These are phyloP conservation scores for Ustilago sp. DNA, from an alignment of 1,284 basidiomycete genomes.

Conservation along the genomic window DNA sequence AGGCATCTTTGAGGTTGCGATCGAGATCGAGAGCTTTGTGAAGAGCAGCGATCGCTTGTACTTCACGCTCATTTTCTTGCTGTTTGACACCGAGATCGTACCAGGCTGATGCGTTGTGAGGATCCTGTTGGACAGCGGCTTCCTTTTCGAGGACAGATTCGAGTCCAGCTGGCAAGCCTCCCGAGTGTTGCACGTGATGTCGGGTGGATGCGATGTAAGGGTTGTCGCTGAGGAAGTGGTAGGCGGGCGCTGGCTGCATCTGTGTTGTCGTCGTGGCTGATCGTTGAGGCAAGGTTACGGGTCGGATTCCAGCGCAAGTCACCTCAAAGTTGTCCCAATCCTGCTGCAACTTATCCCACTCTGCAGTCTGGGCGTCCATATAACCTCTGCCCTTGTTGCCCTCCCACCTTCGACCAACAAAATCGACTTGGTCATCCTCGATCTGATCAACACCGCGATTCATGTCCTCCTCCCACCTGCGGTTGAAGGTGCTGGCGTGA, in stretches of 20 bases:
- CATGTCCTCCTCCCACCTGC: slow-evolving; percentile 58
- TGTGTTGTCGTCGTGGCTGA: slow-evolving; percentile 9
- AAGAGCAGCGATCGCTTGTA: slow-evolving; percentile 87
- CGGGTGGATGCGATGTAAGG: slow-evolving; percentile 60
- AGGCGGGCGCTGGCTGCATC: slow-evolving; percentile 51
- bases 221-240: slow-evolving; percentile 64
- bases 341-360: slow-evolving; percentile 79
- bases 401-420: slow-evolving; percentile 66
- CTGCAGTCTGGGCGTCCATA: slow-evolving; percentile 66
- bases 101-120: slow-evolving; percentile 82
- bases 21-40: slow-evolving; percentile 84
- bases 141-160: slow-evolving; percentile 80
- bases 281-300: slow-evolving; percentile 38
- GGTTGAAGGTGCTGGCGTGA: slow-evolving; percentile 43
- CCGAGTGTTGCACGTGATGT: slow-evolving; percentile 44
- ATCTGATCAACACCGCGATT: slow-evolving; percentile 27
- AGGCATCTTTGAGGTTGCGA: slow-evolving; percentile 75
- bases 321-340: slow-evolving; percentile 78
- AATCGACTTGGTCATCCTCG: slow-evolving; percentile 68
- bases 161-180: slow-evolving; percentile 45
- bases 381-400: slow-evolving; percentile 58
- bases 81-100: slow-evolving; percentile 94
- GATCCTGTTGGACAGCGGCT: slow-evolving; percentile 85
- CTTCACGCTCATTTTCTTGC: slow-evolving; percentile 97
- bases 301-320: slow-evolving; percentile 45